phyloP scores from a whole-genome alignment of 495 filamentous ascomycete species.

The Neurospora sp. region DNA sequence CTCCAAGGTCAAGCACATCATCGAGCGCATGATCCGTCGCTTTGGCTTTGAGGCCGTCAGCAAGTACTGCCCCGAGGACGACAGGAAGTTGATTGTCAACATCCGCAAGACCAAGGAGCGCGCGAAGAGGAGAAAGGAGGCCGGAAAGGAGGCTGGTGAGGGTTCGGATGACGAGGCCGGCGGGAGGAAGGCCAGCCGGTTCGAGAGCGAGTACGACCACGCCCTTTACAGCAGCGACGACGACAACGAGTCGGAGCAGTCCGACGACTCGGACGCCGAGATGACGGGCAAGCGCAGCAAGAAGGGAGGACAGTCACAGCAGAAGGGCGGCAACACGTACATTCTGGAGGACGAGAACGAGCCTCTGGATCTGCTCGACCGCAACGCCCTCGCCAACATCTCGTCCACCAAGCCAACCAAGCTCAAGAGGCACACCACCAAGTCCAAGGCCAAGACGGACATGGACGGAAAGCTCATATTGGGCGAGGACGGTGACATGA shows the following conservation, averaged over 20 bases:
- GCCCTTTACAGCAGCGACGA: conserved; percentile 75
- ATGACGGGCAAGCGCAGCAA: conserved; percentile 42
- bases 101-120: conserved; percentile 89
- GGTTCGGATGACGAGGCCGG: conserved; percentile 37
- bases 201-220: conserved; percentile 90
- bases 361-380: conserved; percentile 84
- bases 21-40: conserved; percentile 83
- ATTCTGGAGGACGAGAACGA: conserved; percentile 91
- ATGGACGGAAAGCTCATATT: conserved; percentile 84
- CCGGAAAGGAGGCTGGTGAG: conserved; percentile 38
- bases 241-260: conserved; percentile 38
- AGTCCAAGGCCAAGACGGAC: conserved; percentile 60
- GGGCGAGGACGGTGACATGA: conserved; percentile 44
- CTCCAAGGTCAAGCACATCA: conserved; percentile 92
- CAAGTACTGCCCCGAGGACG: conserved; percentile 64
- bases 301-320: conserved; percentile 23
- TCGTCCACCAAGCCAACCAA: conserved; percentile 75
- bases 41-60: conserved; percentile 77
- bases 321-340: conserved; percentile 57
- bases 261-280: conserved; percentile 54
- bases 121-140: conserved; percentile 73
- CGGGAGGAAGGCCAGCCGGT: conserved; percentile 45
- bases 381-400: conserved; percentile 81
- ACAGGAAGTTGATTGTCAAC: conserved; percentile 81
- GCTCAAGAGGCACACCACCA: conserved; percentile 41